These are phyloP conservation scores for Pythium angustatum DNA, from an alignment of 352 stramenopile genomes.

Conservation along the genomic window DNA sequence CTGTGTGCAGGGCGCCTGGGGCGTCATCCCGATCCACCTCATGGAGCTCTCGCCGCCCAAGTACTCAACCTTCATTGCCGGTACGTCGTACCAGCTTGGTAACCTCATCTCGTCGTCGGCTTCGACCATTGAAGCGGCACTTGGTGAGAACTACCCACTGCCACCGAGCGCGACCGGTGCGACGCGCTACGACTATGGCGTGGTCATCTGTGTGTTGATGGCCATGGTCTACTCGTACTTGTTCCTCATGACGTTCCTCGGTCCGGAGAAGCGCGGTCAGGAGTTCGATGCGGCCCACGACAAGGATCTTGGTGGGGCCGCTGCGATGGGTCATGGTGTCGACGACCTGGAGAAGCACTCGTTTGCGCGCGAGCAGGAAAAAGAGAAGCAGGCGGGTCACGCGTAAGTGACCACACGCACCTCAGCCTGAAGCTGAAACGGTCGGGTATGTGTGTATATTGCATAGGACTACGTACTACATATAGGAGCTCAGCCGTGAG, in stretches of 20 bases:
- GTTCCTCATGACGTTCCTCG: slow-evolving; percentile 42
- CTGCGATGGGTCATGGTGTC: not conserved
- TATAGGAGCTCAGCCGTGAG: not conserved
- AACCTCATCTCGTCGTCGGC: slow-evolving; percentile 52
- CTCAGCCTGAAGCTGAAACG: not conserved
- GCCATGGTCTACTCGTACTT: slow-evolving; percentile 46
- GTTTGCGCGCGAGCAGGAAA: not conserved
- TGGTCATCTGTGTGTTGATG: slow-evolving; percentile 54
- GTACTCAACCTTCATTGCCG: slow-evolving; percentile 48
- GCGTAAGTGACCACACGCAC: no score
- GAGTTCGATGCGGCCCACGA: slow-evolving; percentile 39
- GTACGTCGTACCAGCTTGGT: slow-evolving; percentile 50
- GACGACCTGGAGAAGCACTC: slow-evolving; percentile 5
- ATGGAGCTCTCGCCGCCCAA: slow-evolving; percentile 54
- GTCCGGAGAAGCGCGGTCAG: slow-evolving; percentile 45
- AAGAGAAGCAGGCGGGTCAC: not conserved
- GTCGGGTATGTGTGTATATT: not conserved
- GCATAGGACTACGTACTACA: no score
- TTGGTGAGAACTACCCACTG: slow-evolving; percentile 46
- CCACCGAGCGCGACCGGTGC: slow-evolving; percentile 28
- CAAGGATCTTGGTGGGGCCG: slow-evolving; percentile 21
- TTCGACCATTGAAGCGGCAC: slow-evolving; percentile 47
- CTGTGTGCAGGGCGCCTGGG: slow-evolving; percentile 51
- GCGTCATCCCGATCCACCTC: slow-evolving; percentile 51
- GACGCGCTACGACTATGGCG: slow-evolving; percentile 46